A percentile compares a stretch with the other conserved stretches of the same genome.
phyloP scores from a whole-genome alignment of 371 early-diverging fungal genomes.

The Apophysomyces elegans region DNA sequence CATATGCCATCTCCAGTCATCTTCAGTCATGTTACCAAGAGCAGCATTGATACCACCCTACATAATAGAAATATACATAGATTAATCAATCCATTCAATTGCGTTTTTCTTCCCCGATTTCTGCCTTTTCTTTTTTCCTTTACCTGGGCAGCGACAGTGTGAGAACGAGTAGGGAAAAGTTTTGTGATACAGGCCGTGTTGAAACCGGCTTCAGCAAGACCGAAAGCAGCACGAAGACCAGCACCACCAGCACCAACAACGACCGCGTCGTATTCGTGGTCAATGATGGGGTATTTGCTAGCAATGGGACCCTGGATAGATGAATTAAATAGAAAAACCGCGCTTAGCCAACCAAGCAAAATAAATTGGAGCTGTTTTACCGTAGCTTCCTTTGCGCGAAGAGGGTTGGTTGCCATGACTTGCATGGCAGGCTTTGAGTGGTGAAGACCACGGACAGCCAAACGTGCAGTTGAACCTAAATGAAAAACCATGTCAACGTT shows the following conservation, averaged over 20 bases:
- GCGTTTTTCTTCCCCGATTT: background rate
- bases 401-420: slow-evolving; percentile 72
- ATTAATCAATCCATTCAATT: background rate
- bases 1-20: slow-evolving; percentile 99
- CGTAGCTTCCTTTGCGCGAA: slow-evolving; percentile 72
- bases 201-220: slow-evolving; percentile 96
- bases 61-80: background rate
- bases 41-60: slow-evolving; percentile 99
- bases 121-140: slow-evolving; percentile 5
- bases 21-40: slow-evolving; percentile 98
- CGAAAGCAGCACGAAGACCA: slow-evolving; percentile 98
- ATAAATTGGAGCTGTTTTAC: slow-evolving; percentile 35
- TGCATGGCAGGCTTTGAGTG: slow-evolving; percentile 68
- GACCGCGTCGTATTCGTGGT: slow-evolving; percentile 97
- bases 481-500: background rate
- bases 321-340: slow-evolving; percentile 20
- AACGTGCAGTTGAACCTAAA: slow-evolving; percentile 15
- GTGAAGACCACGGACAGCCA: slow-evolving; percentile 58
- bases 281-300: slow-evolving; percentile 91
- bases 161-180: slow-evolving; percentile 98
- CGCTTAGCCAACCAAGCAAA: background rate
- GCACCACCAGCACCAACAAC: slow-evolving; percentile 99
- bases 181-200: slow-evolving; percentile 99
- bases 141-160: slow-evolving; percentile 98
- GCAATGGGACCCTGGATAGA: slow-evolving; percentile 57